phyloP scores from a whole-genome alignment of 352 stramenopile genomes.

The Hyaloperonospora arabidopsidis region DNA sequence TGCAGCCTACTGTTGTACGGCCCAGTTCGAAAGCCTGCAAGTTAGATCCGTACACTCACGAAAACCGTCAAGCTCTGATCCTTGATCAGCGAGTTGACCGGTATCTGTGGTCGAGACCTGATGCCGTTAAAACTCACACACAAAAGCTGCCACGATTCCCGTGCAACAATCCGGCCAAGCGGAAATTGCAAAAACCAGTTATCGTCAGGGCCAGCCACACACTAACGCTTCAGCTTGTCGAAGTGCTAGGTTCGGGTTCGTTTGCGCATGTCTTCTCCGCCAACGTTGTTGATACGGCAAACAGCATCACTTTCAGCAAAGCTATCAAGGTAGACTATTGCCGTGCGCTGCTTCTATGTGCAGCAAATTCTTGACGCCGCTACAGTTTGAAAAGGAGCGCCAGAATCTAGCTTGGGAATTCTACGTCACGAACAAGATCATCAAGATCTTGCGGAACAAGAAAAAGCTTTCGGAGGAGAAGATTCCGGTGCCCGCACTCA shows the following conservation, averaged over 20 bases:
- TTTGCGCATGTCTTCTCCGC: constrained; percentile 74
- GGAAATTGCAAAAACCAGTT: constrained; percentile 53
- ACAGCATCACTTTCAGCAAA: constrained; percentile 23
- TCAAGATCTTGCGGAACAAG: constrained; percentile 24
- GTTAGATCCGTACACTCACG: constrained; percentile 50
- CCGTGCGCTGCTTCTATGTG: not conserved
- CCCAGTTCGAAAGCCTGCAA: not conserved
- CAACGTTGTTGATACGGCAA: constrained; percentile 24
- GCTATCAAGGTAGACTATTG: constrained; percentile 56
- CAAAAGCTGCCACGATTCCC: constrained; percentile 42
- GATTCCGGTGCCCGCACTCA: constrained; percentile 37
- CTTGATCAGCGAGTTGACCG: constrained; percentile 30
- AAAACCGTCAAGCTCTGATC: constrained; percentile 44
- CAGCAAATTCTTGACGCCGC: constrained; percentile 4
- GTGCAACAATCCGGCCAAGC: constrained; percentile 33
- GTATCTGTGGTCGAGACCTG: constrained; percentile 37
- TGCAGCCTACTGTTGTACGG: constrained; percentile 4
- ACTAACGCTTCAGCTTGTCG: constrained; percentile 36
- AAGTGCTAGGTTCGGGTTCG: constrained; percentile 58
- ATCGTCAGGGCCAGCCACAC: constrained; percentile 28
- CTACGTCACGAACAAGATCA: constrained; percentile 56
- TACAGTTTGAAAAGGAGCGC: constrained; percentile 60
- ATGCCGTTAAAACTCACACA: constrained; percentile 47
- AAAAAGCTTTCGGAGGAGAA: constrained; percentile 16
- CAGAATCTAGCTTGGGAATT: constrained; percentile 77